phyloP scores from a whole-genome alignment of 2,329 filamentous ascomycete species.

The Sporothrix euskadiensis region DNA sequence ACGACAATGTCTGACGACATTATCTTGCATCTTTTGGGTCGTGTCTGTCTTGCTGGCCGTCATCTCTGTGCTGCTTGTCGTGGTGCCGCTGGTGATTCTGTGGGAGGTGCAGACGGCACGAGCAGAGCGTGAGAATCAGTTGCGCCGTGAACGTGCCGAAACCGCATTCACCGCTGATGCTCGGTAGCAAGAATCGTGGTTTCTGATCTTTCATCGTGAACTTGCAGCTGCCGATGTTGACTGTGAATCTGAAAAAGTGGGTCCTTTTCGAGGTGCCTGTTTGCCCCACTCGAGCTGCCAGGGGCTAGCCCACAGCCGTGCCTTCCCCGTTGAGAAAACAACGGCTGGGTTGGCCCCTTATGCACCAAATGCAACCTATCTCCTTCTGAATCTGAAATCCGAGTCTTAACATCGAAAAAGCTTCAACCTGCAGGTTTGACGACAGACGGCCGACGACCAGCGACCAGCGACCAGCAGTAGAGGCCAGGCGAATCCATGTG shows the following conservation, averaged over 20 bases:
- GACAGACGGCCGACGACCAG: not conserved
- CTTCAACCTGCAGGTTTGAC: not conserved
- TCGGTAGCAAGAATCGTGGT: not conserved
- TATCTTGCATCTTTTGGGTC: no score
- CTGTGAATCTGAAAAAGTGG: not conserved
- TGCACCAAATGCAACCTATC: not conserved
- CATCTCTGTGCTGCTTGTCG: not conserved
- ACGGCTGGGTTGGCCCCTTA: not conserved
- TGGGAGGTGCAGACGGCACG: not conserved
- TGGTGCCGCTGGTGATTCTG: not conserved
- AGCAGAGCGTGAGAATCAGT: not conserved
- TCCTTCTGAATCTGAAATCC: not conserved
- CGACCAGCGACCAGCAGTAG: not conserved
- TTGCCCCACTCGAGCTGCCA: conserved; percentile 16
- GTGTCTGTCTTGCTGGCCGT: no score
- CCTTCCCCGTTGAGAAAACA: conserved; percentile 6
- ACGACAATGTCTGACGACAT: no score
- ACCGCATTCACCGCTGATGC: no score
- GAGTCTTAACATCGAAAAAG: not conserved
- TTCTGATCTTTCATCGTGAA: not conserved
- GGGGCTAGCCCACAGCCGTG: conserved; percentile 15
- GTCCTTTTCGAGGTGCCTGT: not conserved
- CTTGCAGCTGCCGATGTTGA: not conserved
- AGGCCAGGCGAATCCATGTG: not conserved
- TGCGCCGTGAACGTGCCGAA: not conserved